A percentile compares a stretch with the other conserved stretches of the same genome.
Evolutionary conservation across 106 monocot genomes (phyloP).

Genomic region (Xerophyta viscosa): DNA sequence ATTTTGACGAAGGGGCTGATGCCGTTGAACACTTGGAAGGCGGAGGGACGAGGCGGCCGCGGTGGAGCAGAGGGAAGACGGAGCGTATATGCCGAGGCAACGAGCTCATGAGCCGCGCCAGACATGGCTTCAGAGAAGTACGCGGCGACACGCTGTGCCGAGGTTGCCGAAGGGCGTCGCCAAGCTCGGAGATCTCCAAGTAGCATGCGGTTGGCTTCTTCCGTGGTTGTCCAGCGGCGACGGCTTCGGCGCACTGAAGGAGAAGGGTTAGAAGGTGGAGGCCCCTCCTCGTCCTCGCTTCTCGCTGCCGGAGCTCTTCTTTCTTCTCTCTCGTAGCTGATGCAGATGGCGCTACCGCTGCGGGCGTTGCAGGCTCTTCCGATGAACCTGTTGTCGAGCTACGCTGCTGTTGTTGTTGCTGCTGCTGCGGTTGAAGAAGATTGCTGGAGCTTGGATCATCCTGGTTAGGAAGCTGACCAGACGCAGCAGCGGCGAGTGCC

Average conservation of each 20-base stretch:
- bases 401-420: conserved; percentile 1
- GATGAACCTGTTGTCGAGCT: conserved; percentile 14
- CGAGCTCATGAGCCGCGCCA: conserved; percentile 64
- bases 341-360: not conserved
- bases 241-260: conserved; percentile 88
- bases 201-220: conserved; percentile 65
- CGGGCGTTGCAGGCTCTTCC: conserved; percentile 9
- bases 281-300: conserved; percentile 77
- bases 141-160: conserved; percentile 89
- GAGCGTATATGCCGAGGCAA: conserved; percentile 79
- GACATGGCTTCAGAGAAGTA: conserved; percentile 99
- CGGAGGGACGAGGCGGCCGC: conserved; percentile 57
- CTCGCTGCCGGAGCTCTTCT: conserved; percentile 58
- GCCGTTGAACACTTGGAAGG: conserved; percentile 93
- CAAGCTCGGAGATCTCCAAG: conserved; percentile 86
- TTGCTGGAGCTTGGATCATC: conserved; percentile 5
- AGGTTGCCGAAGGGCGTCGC: conserved; percentile 84
- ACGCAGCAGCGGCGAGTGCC: conserved; percentile 2
- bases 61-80: conserved; percentile 44
- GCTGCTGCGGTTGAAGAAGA: not conserved
- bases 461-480: conserved; percentile 10
- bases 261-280: conserved; percentile 85
- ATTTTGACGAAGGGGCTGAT: conserved; percentile 94
- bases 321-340: conserved; percentile 5
- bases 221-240: conserved; percentile 87